Base-by-base conservation (phyloP, 352 stramenopile genomes). In the Pythium scleroteichum region DNA sequence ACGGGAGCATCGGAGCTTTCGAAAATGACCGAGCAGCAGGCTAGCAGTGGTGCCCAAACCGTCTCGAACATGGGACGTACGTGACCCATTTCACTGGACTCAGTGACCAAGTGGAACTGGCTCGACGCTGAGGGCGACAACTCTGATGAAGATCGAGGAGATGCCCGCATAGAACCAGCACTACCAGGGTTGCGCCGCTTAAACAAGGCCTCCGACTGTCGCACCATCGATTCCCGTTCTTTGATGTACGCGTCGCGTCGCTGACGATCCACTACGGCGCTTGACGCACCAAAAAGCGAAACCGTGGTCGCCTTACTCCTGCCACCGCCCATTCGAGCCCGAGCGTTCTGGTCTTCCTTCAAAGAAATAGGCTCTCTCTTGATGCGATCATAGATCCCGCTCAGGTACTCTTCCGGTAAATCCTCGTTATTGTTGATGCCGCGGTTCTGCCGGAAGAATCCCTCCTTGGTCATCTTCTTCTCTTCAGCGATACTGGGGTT, bases 51-150 rank as follows among this genome's bases (percentile, higher is more conserved):
- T 26, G 96, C 97, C 97, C 97, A 99, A 0, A 98, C 92, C 0
- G 98, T 98, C 76, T 99, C 96, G 68, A 99, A 99, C 97, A 99
- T 99, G 5, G 97, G 95, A 24, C 85, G 79, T 13, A 97, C 84
- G 54, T 94, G 81, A 23, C 76, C 88, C 39, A 79, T 89, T 55
- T 92, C 85, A 5, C 73, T 80, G 23, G 74, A 76, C 24, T 86
- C 79, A 0, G 79, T 87, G 13, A 93, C 79, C 40, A 90, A 56
- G 32, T 81, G 84, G 56, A 93, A 93, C 41, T 78, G 77, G 9
- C 51, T 41, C 1, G 50, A 68, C 16, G 42, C 40, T 2, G 53
- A 32, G 17, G 50, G 33, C 4, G 52, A 53, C 8, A 45, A 24
- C 22, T 48, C 27, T 0, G 50, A 44, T 19, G 60, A 56, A 7